Conservation (phyloP, 2,329 filamentous ascomycete species). For the Ophiocordyceps camponoti-leonardi region DNA sequence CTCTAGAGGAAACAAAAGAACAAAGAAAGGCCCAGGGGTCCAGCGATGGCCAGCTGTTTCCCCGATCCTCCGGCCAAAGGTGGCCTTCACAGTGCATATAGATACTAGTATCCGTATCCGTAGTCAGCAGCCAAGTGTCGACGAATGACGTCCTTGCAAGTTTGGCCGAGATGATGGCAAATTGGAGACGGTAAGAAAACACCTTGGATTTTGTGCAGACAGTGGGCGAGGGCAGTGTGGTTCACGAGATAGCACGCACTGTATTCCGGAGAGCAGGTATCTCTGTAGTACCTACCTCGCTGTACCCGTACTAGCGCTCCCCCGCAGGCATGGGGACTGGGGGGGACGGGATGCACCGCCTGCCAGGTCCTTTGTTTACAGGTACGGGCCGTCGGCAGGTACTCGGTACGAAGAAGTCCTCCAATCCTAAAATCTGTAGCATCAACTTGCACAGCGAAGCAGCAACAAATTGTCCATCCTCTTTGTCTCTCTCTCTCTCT, state of each 20-base stretch:
- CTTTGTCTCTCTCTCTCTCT: too few species aligned
- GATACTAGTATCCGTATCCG: too few species aligned
- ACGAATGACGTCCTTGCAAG: too few species aligned
- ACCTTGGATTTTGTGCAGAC: not conserved
- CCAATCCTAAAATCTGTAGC: not conserved
- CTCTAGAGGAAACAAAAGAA: too few species aligned
- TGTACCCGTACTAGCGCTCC: too few species aligned
- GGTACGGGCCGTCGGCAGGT: not conserved
- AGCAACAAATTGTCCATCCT: too few species aligned
- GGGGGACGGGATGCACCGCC: not conserved
- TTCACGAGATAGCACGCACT: too few species aligned
- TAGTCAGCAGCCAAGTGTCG: not conserved
- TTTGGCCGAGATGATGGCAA: too few species aligned
- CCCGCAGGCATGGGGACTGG: not conserved
- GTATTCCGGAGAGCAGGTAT: too few species aligned
- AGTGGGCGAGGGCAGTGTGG: too few species aligned
- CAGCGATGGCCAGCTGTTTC: not conserved
- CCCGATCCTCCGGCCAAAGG: not conserved
- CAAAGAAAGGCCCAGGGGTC: not conserved
- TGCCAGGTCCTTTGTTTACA: not conserved
- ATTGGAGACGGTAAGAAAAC: not conserved
- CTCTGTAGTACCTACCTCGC: too few species aligned
- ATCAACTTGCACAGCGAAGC: not conserved
- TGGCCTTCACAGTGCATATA: not conserved
- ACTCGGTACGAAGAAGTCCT: not conserved